Conservation (phyloP, 257 asterid species). For the Solanum pinnatisectum region DNA sequence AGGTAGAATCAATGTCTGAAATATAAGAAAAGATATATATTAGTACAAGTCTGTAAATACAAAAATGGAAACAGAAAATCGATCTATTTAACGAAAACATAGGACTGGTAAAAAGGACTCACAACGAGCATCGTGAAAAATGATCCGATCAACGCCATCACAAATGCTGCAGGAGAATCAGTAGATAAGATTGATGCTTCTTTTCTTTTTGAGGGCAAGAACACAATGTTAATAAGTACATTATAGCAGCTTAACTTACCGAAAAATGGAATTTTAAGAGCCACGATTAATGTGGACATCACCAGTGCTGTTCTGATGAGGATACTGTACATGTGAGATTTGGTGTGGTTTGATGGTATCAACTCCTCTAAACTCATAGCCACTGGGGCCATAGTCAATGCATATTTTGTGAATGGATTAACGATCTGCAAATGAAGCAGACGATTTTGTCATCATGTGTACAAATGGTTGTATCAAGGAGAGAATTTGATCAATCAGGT, state of each 20-base stretch:
- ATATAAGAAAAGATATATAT: background rate
- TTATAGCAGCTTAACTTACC: slow-evolving; percentile 32
- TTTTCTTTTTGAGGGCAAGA: background rate
- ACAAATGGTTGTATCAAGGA: background rate
- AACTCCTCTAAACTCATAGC: slow-evolving; percentile 92
- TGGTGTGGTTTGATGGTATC: slow-evolving; percentile 50
- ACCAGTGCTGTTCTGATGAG: slow-evolving; percentile 73
- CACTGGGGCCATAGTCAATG: slow-evolving; percentile 84
- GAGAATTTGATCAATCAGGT: background rate
- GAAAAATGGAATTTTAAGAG: slow-evolving; percentile 68
- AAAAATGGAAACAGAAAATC: background rate
- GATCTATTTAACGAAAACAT: background rate
- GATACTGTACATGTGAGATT: slow-evolving; percentile 47
- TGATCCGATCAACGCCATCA: slow-evolving; percentile 87
- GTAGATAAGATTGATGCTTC: background rate
- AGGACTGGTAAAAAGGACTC: slow-evolving; percentile 8
- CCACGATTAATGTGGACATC: slow-evolving; percentile 67
- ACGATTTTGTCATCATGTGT: slow-evolving; percentile 2
- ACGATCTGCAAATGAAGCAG: slow-evolving; percentile 54
- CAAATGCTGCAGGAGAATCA: slow-evolving; percentile 39
- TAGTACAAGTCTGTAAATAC: background rate
- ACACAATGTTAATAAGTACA: background rate
- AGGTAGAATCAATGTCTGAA: slow-evolving; percentile 80
- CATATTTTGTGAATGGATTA: slow-evolving; percentile 95
- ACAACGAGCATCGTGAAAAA: slow-evolving; percentile 90